A percentile compares a stretch with the other conserved stretches of the same genome.
Evolutionary conservation across 1,284 basidiomycete species (phyloP).

Genomic region (Porodaedalea pini): DNA sequence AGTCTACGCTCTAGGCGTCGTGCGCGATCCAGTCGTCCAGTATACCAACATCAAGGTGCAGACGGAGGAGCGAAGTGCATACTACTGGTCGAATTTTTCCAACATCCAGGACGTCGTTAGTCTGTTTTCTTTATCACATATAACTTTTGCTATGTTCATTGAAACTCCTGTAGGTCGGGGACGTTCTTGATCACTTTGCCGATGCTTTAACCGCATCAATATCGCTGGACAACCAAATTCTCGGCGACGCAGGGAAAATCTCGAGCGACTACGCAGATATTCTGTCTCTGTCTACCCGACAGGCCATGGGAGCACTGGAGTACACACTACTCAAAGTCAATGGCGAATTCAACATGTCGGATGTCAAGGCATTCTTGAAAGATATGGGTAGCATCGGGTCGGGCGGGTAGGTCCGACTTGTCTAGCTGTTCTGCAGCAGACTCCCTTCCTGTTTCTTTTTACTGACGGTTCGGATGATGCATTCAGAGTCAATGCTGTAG

Average conservation of each 20-base stretch:
- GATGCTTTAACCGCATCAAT: constrained; percentile 30
- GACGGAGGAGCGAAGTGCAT: constrained; percentile 29
- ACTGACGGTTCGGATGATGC: neutral
- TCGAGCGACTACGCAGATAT: constrained; percentile 38
- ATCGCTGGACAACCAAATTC: constrained; percentile 36
- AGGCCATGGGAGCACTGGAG: constrained; percentile 40
- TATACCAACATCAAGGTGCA: constrained; percentile 10
- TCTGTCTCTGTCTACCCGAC: constrained; percentile 37
- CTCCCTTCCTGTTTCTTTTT: neutral
- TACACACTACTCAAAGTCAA: constrained; percentile 31
- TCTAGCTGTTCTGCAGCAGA: no score
- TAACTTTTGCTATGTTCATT: neutral
- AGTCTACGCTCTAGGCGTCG: constrained; percentile 18
- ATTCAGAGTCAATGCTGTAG: constrained; percentile 43
- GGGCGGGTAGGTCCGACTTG: constrained; percentile 5
- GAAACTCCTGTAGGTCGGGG: constrained; percentile 31
- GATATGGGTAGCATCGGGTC: constrained; percentile 8
- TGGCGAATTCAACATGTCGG: constrained; percentile 27
- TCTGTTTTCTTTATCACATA: neutral
- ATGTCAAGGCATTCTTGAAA: constrained; percentile 23
- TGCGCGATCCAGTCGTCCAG: constrained; percentile 18
- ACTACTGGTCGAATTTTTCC: constrained; percentile 31
- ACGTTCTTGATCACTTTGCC: constrained; percentile 37
- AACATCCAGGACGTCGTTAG: constrained; percentile 15
- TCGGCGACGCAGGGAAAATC: constrained; percentile 27